Evolutionary conservation across 2,329 filamentous ascomycete species (phyloP).

Genomic region (Paecilomyces niveus): DNA sequence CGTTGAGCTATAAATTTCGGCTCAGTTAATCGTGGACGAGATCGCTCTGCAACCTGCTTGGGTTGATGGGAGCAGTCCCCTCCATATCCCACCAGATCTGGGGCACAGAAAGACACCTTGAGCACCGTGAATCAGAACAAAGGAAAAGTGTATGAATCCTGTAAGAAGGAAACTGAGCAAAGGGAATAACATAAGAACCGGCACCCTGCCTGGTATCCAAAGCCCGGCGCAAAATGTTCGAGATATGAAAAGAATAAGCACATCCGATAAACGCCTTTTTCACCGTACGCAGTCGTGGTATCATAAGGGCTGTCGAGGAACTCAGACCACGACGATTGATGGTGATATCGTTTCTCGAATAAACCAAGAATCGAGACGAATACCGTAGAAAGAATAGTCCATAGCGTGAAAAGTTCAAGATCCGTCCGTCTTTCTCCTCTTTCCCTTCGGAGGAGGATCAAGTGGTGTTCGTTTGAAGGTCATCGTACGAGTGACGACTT

Average conservation of each 20-base stretch:
- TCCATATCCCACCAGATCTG: no score
- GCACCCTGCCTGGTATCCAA: neutral
- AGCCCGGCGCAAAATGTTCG: neutral
- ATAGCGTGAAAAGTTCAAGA: neutral
- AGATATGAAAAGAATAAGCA: neutral
- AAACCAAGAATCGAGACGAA: neutral
- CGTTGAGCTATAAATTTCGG: no score
- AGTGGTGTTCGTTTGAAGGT: constrained; percentile 73
- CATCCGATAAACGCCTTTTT: neutral
- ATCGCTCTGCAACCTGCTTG: no score
- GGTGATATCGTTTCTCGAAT: neutral
- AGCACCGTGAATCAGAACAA: neutral
- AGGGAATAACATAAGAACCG: neutral
- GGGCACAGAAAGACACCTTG: neutral
- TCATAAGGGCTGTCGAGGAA: neutral
- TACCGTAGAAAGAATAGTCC: neutral
- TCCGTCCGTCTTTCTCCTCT: constrained; percentile 64
- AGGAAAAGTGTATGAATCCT: neutral
- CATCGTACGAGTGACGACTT: constrained; percentile 90
- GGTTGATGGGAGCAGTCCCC: no score
- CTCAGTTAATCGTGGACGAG: no score
- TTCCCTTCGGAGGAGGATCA: constrained; percentile 84
- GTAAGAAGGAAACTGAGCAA: neutral
- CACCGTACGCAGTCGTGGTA: neutral
- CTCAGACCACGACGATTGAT: neutral